Conservation (phyloP, 2,329 filamentous ascomycete genomes). For the Dactylonectria macrodidyma region DNA sequence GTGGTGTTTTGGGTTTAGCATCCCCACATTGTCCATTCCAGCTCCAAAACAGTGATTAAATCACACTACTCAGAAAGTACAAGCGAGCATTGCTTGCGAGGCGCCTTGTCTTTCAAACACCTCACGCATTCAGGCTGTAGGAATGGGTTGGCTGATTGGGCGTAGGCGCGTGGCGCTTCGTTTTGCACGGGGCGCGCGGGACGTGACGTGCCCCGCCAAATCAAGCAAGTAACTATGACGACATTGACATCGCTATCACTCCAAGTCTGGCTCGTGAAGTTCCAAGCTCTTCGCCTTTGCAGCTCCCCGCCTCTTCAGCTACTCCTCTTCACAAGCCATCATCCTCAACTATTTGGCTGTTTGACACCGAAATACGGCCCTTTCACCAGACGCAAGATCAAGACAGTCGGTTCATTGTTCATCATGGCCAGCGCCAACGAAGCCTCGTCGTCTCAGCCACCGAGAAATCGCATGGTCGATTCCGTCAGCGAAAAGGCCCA, state of each 20-base stretch:
- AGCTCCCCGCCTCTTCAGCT: conserved; percentile 25
- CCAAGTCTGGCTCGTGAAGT: neutral
- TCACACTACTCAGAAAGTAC: too few relatives aligned
- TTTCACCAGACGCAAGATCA: neutral
- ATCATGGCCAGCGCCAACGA: conserved; percentile 46
- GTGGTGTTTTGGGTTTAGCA: too few relatives aligned
- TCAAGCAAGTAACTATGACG: conserved; percentile 35
- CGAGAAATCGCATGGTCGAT: conserved; percentile 53
- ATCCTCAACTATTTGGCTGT: neutral
- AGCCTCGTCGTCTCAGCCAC: conserved; percentile 42
- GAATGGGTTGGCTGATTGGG: neutral
- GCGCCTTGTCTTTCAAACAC: too few relatives aligned
- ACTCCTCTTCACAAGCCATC: neutral
- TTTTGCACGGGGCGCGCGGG: neutral
- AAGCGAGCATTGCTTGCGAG: too few relatives aligned
- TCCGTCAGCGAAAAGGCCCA: conserved; percentile 63
- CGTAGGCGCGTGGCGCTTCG: neutral
- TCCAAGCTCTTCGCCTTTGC: too few relatives aligned
- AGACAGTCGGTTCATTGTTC: neutral
- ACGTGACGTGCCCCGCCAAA: conserved; percentile 8
- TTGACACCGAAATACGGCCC: too few relatives aligned
- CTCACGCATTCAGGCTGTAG: neutral
- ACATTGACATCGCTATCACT: conserved; percentile 37
- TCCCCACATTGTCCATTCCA: too few relatives aligned
- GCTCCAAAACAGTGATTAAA: too few relatives aligned